These are phyloP conservation scores for Pythium plurisporium DNA, from an alignment of 352 stramenopile species.

Conservation along the genomic window DNA sequence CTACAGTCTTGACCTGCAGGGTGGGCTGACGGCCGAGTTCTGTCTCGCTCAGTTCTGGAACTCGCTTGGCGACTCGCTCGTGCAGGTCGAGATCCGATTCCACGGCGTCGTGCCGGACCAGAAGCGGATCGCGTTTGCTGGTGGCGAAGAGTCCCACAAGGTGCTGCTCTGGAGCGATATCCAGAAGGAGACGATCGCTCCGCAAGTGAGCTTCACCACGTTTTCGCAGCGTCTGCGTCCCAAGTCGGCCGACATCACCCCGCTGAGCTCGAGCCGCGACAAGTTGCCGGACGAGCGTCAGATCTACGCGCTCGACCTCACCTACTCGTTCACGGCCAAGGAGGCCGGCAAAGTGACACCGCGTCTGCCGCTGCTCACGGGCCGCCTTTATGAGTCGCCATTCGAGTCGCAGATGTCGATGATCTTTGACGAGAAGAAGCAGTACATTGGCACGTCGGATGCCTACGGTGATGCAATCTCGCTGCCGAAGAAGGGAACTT, in stretches of 20 bases:
- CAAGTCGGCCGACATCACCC: slow-evolving; percentile 65
- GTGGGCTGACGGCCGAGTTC: slow-evolving; percentile 81
- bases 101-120: slow-evolving; percentile 76
- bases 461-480: slow-evolving; percentile 77
- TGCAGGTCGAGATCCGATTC: slow-evolving; percentile 84
- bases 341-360: slow-evolving; percentile 83
- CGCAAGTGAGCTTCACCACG: slow-evolving; percentile 72
- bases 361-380: slow-evolving; percentile 57
- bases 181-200: slow-evolving; percentile 72
- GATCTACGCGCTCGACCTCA: slow-evolving; percentile 88
- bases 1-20: slow-evolving; percentile 72
- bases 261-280: slow-evolving; percentile 79
- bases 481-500: slow-evolving; percentile 82
- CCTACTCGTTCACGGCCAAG: slow-evolving; percentile 88
- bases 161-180: slow-evolving; percentile 70
- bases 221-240: slow-evolving; percentile 83
- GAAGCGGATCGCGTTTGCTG: slow-evolving; percentile 47
- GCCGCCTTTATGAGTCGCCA: slow-evolving; percentile 90
- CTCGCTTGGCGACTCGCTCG: slow-evolving; percentile 69
- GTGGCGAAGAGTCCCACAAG: slow-evolving; percentile 68
- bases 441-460: slow-evolving; percentile 83
- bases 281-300: slow-evolving; percentile 78
- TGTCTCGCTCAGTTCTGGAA: slow-evolving; percentile 91
- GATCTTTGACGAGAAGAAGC: slow-evolving; percentile 93
- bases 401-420: slow-evolving; percentile 92